Evolutionary conservation across 2,329 filamentous ascomycete species (phyloP), one percentile per base, ranked within the genome.

Genomic region (Fusarium sp.): DNA sequence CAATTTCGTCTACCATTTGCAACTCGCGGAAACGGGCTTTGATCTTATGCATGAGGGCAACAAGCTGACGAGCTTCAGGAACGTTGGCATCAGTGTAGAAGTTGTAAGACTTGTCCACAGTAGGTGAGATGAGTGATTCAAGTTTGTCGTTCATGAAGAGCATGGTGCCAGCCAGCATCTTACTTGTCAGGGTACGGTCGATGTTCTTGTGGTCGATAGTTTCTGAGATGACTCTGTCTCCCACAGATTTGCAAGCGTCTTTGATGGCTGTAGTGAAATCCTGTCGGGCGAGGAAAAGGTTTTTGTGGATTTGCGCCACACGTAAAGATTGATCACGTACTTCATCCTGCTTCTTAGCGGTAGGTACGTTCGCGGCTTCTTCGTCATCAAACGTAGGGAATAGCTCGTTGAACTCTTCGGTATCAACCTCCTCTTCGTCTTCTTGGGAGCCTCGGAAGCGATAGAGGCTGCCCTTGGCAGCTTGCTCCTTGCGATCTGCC

Each of bases 31-130:
- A 97, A 16, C 91, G 89, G 46, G 82, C 77, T 75, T 91, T 89
- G 45, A 95, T 88, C 51, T 88, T 87, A 72, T 89, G 85, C 12
- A 93, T 83, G 10, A 97, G 81, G 1, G 78, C 80, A 28, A 96
- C 88, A 6, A 97, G 84, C 64, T 89, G 91, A 63, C 91, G 89
- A 11, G 89, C 89, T 80, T 98, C 93, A 2, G 82, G 78, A 13
- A 95, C 81, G 73, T 98, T 97, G 4, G 90, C 78, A 73, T 97
- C 91, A 0, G 87, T 90, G 78, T 99, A 99, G 78, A 99, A 97
- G 79, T 97, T 97, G 82, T 95, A 97, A 1, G 74, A 72, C 18
- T 76, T 79, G 31, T 68, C 75, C 26, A 82, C 79, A 1, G 79
- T 71, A 4, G 81, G 74, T 6, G 80, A 79, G 8, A 79, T 70